Evolutionary conservation across 768 basidiomycete genomes (phyloP), one percentile per base, ranked within the genome.

Genomic region (Leccinum obscurum): DNA sequence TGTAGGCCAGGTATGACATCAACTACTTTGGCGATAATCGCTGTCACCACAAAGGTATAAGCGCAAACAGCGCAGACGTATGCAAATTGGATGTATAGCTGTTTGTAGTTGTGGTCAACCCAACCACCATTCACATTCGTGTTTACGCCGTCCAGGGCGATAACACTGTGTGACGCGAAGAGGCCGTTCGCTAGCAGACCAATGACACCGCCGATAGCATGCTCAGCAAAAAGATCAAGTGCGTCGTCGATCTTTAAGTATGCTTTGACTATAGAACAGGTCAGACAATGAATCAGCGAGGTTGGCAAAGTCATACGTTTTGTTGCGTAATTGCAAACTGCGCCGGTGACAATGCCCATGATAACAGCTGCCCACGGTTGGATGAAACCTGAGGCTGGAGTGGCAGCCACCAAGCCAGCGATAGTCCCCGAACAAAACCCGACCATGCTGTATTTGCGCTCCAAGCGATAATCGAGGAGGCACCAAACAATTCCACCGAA

Each of bases 381-480:
- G 41, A 96, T 78, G 73, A 77, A 95, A 35, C 95, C 94, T 13
- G 89, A 88, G 6, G 91, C 88, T 9, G 95, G 94, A 14, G 93
- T 95, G 41, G 92, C 92, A 35, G 90, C 91, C 55, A 95, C 93
- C 52, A 93, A 81, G 48, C 92, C 93, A 24, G 92, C 89, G 62
- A 96, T 90, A 20, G 92, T 92, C 24, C 94, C 94, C 1, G 85
- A 75, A 75, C 95, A 96, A 74, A 97, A 90, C 32, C 93, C 92
- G 65, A 96, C 92, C 83, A 93, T 93, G 35, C 84, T 91, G 81
- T 85, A 93, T 73, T 92, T 90, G 57, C 85, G 79, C 72, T 93
- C 90, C 58, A 90, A 78, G 35, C 92, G 79, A 72, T 82, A 94
- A 76, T 94, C 92, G 57, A 91, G 79, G 57, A 87, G 72, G 67